Percentiles rank a stretch among this genome's conserved stretches.
Evolutionary conservation across 176 grass and related monocot genomes (phyloP).

Genomic region (Carex pumila): DNA sequence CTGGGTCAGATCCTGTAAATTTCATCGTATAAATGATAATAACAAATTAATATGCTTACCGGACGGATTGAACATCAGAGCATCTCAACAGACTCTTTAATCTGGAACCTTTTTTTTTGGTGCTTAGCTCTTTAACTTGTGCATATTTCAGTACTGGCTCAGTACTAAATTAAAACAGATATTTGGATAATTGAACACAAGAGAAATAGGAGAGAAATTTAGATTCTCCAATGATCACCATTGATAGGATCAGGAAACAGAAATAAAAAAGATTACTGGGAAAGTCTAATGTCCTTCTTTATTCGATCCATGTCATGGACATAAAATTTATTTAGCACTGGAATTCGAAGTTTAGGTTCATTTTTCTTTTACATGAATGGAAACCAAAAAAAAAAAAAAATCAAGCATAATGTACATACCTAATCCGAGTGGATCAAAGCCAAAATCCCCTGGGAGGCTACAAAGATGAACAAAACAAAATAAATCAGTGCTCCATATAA

Average conservation of each 20-base stretch:
- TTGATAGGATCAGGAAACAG: not conserved
- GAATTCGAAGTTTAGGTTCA: not conserved
- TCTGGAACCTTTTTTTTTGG: not conserved
- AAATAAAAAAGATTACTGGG: not conserved
- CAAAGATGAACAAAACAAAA: slow-evolving; percentile 6
- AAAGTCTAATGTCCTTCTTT: not conserved
- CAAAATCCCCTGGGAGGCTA: slow-evolving; percentile 83
- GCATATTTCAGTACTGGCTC: not conserved
- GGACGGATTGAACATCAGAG: not conserved
- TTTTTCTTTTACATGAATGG: not conserved
- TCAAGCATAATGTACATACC: slow-evolving; percentile 28
- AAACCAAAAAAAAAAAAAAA: not conserved
- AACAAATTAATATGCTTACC: not conserved
- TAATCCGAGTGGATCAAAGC: slow-evolving; percentile 80
- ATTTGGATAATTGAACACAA: not conserved
- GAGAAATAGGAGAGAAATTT: not conserved
- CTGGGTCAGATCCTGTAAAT: slow-evolving; percentile 61
- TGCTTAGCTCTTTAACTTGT: not conserved
- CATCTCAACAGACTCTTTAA: not conserved
- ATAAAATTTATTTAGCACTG: not conserved
- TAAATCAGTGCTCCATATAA: not conserved
- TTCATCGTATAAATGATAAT: not conserved
- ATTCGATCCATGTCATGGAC: not conserved
- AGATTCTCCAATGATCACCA: not conserved
- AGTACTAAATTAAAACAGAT: not conserved